Conservation (phyloP, 768 basidiomycete species). For the Trametes maxima region DNA sequence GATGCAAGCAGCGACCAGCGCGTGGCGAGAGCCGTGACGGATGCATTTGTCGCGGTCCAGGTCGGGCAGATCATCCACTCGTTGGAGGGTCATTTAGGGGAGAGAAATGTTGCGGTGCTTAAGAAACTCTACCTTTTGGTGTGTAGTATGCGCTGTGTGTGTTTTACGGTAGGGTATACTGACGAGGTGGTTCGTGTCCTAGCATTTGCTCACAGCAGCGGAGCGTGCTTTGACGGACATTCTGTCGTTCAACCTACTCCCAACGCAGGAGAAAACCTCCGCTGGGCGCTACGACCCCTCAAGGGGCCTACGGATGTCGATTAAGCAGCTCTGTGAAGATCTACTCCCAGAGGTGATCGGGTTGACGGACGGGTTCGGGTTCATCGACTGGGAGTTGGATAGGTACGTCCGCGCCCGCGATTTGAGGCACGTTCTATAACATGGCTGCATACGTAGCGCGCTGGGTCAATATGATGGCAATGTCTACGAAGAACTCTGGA, state of each 20-base stretch:
- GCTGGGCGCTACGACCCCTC: slow-evolving; percentile 43
- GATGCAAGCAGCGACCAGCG: slow-evolving; percentile 62
- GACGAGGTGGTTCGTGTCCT: neutral
- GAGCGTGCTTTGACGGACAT: slow-evolving; percentile 61
- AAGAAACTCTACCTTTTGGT: slow-evolving; percentile 49
- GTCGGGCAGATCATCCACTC: slow-evolving; percentile 51
- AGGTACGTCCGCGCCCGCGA: slow-evolving; percentile 42
- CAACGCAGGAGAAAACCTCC: slow-evolving; percentile 4
- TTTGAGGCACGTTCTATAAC: neutral
- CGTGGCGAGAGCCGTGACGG: slow-evolving; percentile 63
- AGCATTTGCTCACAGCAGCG: slow-evolving; percentile 64
- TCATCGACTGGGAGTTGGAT: slow-evolving; percentile 74
- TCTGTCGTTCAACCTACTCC: slow-evolving; percentile 54
- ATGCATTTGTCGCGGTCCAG: slow-evolving; percentile 65
- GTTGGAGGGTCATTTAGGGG: slow-evolving; percentile 27
- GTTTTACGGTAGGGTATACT: neutral
- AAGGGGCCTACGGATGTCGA: slow-evolving; percentile 50
- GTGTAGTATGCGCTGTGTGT: slow-evolving; percentile 16
- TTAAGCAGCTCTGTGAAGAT: slow-evolving; percentile 49
- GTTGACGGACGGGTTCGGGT: slow-evolving; percentile 72
- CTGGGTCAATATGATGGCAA: slow-evolving; percentile 64
- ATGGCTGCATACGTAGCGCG: slow-evolving; percentile 42
- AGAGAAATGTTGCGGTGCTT: slow-evolving; percentile 27
- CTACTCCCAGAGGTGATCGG: slow-evolving; percentile 68
- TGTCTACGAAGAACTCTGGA: slow-evolving; percentile 71